Base-by-base conservation (phyloP, 1,284 basidiomycete species). In the Tilletia walkeri region DNA sequence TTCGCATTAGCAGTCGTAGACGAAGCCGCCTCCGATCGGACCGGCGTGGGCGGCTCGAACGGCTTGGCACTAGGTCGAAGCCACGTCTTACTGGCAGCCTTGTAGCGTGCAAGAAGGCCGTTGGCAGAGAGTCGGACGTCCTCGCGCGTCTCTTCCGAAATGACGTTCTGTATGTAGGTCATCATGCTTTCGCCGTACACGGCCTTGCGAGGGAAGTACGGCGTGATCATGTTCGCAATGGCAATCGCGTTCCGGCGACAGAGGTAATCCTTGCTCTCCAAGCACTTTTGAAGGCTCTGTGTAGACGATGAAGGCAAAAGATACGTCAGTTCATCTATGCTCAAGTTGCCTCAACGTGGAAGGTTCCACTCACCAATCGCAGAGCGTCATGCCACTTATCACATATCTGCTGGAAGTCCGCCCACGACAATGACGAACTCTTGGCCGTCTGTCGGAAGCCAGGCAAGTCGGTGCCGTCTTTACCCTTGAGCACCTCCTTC, bases 311-410 rank as follows among this genome's bases (percentile, higher is more conserved):
- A 67, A 66, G 65, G 30, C 5, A 38, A 48, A 47, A 30, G 24
- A 30, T 30, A 30, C 24, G 24, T 30, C 24, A 30, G 24, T 30
- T 30, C 24, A 30, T 30, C 24, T 30, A 30, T 30, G 24, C 24
- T 30, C 24, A 30, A 30, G 24, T 30, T 30, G 24, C 24, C 24
- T 30, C 24, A 30, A 30, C 24, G 24, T 30, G 24, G 24, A 30
- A 45, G 9, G 14, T 14, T 45, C 14, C 14, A 74, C 82, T 70
- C 50, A 84, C 84, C 49, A 74, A 78, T 67, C 72, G 86, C 24
- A 95, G 83, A 76, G 90, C 90, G 70, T 88, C 87, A 83, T 95
- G 92, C 89, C 92, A 94, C 83, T 94, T 95, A 69, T 88, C 88
- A 66, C 92, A 84, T 65, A 94, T 86, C 70, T 86, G 87, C 75